Base-by-base conservation (phyloP, 257 asterid species). In the Lycium ferocissimum region DNA sequence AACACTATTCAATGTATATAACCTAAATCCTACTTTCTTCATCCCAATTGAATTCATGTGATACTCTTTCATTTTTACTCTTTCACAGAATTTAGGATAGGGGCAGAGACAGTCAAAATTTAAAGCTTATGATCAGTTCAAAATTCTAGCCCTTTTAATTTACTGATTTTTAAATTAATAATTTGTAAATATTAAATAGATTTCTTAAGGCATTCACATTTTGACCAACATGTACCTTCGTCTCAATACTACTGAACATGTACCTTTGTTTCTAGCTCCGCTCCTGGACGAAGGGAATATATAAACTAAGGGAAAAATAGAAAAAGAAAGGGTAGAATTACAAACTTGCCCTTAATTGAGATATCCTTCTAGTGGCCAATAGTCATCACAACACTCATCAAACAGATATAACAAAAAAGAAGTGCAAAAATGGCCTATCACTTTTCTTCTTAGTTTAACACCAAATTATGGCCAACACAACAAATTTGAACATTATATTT, bases 311-410 rank as follows among this genome's bases (percentile, higher is more conserved):
- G 22, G 22, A 1, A 0, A 26, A 2, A 5, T 5, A 33, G 15
- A 61, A 14, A 14, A 67, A 15, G 3, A 72, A 22, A 15, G 33
- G 51, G 17, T 47, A 5, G 15, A 61, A 43, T 81, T 62, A 81
- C 84, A 40, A 17, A n/a, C 9, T 61, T 62, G 40, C 10, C 84
- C 84, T 45, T 10, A 62, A 43, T 43, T 81, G 33, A 35, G 84
- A 81, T 81, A 81, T 81, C 76, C 76, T 81, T 81, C 59, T 62
- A 14, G 84, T 81, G 84, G 84, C 13, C 62, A 81, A 53, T 65
- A 61, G 75, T 43, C 4, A 40, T 0, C 84, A 61, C 84, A 61
- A 45, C 47, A 20, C 20, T 59, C 84, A 43, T 43, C 78, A 45
- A 62, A 81, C 33, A 76, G 84, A 81, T 81, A 81, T 62, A 81